These are phyloP conservation scores for Lolium rigidum DNA, from an alignment of 176 grass and related monocot genomes.

Conservation along the genomic window DNA sequence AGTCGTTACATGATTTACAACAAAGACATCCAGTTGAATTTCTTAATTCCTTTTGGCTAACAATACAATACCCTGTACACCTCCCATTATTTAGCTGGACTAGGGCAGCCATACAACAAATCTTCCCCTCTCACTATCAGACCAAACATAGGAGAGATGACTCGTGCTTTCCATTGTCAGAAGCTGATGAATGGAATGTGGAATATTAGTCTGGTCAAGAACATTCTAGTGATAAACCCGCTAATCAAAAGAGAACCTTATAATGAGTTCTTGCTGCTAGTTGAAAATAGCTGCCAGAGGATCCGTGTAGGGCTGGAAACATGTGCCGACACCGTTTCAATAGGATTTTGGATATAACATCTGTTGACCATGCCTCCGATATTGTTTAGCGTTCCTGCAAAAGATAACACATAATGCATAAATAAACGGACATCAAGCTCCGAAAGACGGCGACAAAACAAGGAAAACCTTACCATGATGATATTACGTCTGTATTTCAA, in stretches of 20 bases:
- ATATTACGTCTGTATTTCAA: background rate
- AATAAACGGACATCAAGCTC: background rate
- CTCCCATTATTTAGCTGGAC: slow-evolving; percentile 18
- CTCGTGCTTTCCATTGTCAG: background rate
- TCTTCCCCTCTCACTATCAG: background rate
- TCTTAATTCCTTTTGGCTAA: background rate
- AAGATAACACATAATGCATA: background rate
- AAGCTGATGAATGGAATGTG: background rate
- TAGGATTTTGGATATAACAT: background rate
- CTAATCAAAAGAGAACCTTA: slow-evolving; percentile 6
- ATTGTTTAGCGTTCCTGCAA: slow-evolving; percentile 6
- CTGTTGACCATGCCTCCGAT: background rate
- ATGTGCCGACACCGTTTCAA: background rate
- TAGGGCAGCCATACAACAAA: slow-evolving; percentile 2
- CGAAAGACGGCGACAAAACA: background rate
- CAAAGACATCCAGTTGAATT: background rate
- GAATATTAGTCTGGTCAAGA: background rate
- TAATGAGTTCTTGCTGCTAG: background rate
- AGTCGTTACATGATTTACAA: background rate
- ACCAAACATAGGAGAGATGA: background rate
- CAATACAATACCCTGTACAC: background rate
- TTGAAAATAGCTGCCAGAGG: background rate
- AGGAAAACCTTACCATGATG: slow-evolving; percentile 19
- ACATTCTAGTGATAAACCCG: background rate
- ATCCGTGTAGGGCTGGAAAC: background rate